Evolutionary conservation across 2,329 filamentous ascomycete species (phyloP).

Genomic region (Exophiala phaeomuriformis): DNA sequence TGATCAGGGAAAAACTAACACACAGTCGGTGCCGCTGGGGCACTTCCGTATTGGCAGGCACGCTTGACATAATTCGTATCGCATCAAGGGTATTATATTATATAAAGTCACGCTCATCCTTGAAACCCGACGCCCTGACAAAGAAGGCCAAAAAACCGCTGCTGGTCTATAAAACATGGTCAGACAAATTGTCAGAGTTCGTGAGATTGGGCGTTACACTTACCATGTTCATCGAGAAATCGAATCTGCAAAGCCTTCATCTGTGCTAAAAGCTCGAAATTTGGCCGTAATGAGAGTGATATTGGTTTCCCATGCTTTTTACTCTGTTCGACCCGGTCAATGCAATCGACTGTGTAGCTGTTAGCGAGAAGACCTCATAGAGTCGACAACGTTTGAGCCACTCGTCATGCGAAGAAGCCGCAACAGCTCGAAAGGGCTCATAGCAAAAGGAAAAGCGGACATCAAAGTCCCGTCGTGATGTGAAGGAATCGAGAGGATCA

Average conservation of each 20-base stretch:
- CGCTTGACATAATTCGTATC: constrained; percentile 1
- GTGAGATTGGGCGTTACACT: not conserved
- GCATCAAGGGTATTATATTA: constrained; percentile 1
- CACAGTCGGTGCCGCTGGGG: no score
- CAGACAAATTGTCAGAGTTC: not conserved
- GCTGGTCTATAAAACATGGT: constrained; percentile 14
- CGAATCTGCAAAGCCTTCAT: constrained; percentile 35
- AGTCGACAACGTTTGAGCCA: not conserved
- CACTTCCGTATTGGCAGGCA: no score
- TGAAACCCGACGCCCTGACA: constrained; percentile 20
- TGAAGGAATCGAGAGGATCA: no score
- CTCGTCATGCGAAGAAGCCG: not conserved
- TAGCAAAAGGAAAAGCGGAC: no score
- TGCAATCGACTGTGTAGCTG: constrained; percentile 32
- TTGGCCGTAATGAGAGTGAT: constrained; percentile 34
- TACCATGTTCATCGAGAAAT: constrained; percentile 37
- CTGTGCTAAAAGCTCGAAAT: constrained; percentile 37
- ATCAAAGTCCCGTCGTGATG: no score
- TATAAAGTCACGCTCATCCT: constrained; percentile 10
- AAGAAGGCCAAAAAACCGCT: constrained; percentile 19
- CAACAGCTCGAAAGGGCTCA: no score
- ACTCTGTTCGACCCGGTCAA: constrained; percentile 33
- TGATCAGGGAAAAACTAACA: no score
- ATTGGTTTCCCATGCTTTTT: constrained; percentile 37
- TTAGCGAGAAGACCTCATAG: constrained; percentile 7